A percentile compares a stretch with the other conserved stretches of the same genome.
phyloP scores from a whole-genome alignment of 352 stramenopile genomes.

The Globisporangium apiculatum region DNA sequence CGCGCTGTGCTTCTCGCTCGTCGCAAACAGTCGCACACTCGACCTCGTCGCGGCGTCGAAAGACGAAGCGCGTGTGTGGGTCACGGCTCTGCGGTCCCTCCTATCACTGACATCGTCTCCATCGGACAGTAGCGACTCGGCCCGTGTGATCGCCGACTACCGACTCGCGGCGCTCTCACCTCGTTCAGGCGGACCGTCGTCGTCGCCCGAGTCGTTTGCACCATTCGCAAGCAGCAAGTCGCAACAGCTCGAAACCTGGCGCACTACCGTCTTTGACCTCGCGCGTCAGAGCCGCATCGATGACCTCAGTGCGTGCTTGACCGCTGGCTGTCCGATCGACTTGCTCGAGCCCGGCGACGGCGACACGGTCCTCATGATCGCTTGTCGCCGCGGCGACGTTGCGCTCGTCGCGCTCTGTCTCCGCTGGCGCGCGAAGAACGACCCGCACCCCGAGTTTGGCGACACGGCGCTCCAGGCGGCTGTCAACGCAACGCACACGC shows the following conservation, averaged over 20 bases:
- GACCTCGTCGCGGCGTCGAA: slow-evolving; percentile 77
- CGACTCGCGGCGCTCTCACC: slow-evolving; percentile 32
- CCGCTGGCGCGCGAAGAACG: slow-evolving; percentile 73
- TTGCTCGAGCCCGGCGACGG: slow-evolving; percentile 60
- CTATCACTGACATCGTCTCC: slow-evolving; percentile 16
- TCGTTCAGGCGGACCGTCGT: not conserved
- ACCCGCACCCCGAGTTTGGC: slow-evolving; percentile 80
- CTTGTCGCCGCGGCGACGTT: slow-evolving; percentile 53
- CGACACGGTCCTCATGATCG: slow-evolving; percentile 78
- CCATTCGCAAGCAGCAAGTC: not conserved
- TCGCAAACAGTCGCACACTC: slow-evolving; percentile 47
- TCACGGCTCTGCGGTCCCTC: slow-evolving; percentile 32
- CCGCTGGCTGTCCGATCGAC: slow-evolving; percentile 70
- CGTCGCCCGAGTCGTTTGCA: not conserved
- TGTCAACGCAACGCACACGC: slow-evolving; percentile 47
- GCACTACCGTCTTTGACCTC: slow-evolving; percentile 50
- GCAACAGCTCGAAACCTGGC: slow-evolving; percentile 35
- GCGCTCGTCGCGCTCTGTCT: slow-evolving; percentile 67
- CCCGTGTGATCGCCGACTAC: slow-evolving; percentile 40
- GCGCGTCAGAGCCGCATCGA: slow-evolving; percentile 33
- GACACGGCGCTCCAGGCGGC: slow-evolving; percentile 77
- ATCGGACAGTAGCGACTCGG: slow-evolving; percentile 11
- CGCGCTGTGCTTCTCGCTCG: slow-evolving; percentile 66
- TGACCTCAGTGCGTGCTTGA: slow-evolving; percentile 37
- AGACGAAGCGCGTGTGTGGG: slow-evolving; percentile 66